Conservation (phyloP, 305 asterid species). For the Euphrasia arctica region DNA sequence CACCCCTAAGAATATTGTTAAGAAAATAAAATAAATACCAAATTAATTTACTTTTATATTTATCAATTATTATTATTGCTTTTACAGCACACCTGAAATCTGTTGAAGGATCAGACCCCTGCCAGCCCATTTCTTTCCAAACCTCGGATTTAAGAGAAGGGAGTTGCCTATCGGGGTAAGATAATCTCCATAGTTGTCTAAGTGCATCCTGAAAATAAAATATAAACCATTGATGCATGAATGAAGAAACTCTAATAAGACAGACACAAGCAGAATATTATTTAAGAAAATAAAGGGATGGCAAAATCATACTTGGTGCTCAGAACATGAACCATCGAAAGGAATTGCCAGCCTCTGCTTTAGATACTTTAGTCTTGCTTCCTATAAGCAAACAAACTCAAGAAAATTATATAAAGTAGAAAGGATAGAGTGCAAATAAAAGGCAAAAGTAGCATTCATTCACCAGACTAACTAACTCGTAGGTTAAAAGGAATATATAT, state of each 20-base stretch:
- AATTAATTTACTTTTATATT: constrained; percentile 19
- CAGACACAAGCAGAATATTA: background rate
- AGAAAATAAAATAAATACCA: constrained; percentile 22
- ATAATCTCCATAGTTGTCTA: constrained; percentile 79
- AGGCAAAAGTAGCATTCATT: constrained; percentile 20
- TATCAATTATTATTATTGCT: background rate
- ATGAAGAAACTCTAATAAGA: constrained; percentile 37
- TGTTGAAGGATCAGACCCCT: constrained; percentile 93
- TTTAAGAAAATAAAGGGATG: background rate
- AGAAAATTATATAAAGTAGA: constrained; percentile 19
- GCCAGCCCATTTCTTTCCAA: constrained; percentile 99
- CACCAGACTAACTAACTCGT: constrained; percentile 9
- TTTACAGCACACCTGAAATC: constrained; percentile 74
- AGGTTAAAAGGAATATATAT: background rate
- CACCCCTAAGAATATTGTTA: constrained; percentile 59
- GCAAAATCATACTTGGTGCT: constrained; percentile 70
- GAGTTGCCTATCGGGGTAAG: constrained; percentile 76
- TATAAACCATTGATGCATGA: constrained; percentile 24
- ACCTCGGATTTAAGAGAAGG: constrained; percentile 86
- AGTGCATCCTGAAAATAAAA: constrained; percentile 71
- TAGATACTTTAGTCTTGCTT: constrained; percentile 75
- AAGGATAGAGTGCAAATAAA: background rate
- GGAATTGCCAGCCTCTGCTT: constrained; percentile 74
- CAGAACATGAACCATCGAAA: constrained; percentile 69
- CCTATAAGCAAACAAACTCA: constrained; percentile 46